These are phyloP conservation scores for Colletotrichum echinochloae DNA, from an alignment of 2,329 filamentous ascomycete species.

Conservation along the genomic window DNA sequence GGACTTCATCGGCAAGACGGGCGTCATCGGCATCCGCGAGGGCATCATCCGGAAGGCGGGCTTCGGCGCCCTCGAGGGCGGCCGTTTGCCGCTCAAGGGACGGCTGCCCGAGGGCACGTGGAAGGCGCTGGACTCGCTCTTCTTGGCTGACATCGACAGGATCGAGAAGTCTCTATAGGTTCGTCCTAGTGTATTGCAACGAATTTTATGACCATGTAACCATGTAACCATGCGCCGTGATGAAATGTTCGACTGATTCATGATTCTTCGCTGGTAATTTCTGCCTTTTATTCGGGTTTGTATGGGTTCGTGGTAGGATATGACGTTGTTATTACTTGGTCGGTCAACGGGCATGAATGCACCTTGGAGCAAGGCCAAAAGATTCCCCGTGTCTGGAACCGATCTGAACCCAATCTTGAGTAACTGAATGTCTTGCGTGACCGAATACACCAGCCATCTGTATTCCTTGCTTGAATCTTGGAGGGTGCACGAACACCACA, in stretches of 20 bases:
- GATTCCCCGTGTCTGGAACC: not conserved
- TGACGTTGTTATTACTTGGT: no score
- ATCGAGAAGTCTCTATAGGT: slow-evolving; percentile 38
- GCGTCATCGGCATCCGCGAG: slow-evolving; percentile 74
- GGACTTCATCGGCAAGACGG: slow-evolving; percentile 71
- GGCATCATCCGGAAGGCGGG: slow-evolving; percentile 67
- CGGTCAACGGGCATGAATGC: not conserved
- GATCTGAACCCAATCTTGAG: not conserved
- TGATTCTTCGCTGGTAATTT: no score
- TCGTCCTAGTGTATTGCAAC: not conserved
- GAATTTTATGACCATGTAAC: slow-evolving; percentile 19
- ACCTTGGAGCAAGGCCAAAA: not conserved
- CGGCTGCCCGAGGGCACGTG: slow-evolving; percentile 66
- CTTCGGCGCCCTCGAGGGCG: slow-evolving; percentile 68
- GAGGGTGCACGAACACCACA: not conserved
- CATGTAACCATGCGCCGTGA: not conserved
- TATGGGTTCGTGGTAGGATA: fast-evolving
- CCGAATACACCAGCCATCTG: not conserved
- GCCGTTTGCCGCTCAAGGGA: slow-evolving; percentile 68
- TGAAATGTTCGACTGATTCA: not conserved
- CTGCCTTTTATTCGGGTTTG: no score
- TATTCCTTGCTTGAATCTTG: not conserved
- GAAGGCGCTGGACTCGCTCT: slow-evolving; percentile 37
- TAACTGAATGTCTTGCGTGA: not conserved
- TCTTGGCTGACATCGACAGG: slow-evolving; percentile 39